Conservation (phyloP, 345 rosid species). For the Dovyalis caffra region DNA sequence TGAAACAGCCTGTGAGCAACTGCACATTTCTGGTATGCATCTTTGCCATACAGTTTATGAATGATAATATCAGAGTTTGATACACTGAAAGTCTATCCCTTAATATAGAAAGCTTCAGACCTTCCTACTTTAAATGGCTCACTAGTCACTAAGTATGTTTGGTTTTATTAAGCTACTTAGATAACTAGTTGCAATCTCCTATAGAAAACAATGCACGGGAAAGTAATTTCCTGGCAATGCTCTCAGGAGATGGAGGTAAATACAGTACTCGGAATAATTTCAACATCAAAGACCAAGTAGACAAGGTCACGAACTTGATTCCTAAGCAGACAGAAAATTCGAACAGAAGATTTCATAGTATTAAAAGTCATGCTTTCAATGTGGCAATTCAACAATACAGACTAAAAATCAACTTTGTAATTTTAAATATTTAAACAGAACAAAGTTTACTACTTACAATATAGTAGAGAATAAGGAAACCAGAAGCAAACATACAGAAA, state of each 20-base stretch:
- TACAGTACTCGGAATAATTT: not conserved
- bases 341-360: not conserved
- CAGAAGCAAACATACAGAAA: not conserved
- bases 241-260: not conserved
- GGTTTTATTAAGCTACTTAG: not conserved
- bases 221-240: not conserved
- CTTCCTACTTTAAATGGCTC: not conserved
- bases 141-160: not conserved
- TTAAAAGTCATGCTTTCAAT: not conserved
- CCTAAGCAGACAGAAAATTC: not conserved
- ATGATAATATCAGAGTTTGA: not conserved
- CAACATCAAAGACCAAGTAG: no score
- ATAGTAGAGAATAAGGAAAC: not conserved
- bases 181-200: not conserved
- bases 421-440: no score
- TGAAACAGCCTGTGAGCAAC: not conserved
- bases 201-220: not conserved
- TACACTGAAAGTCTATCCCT: not conserved
- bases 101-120: not conserved
- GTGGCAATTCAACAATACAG: not conserved
- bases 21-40: not conserved
- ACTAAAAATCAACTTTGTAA: not conserved
- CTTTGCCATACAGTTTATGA: not conserved
- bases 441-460: not conserved
- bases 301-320: not conserved